Base-by-base conservation (phyloP, 2,329 filamentous ascomycete species). In the Colletotrichum tropicale region DNA sequence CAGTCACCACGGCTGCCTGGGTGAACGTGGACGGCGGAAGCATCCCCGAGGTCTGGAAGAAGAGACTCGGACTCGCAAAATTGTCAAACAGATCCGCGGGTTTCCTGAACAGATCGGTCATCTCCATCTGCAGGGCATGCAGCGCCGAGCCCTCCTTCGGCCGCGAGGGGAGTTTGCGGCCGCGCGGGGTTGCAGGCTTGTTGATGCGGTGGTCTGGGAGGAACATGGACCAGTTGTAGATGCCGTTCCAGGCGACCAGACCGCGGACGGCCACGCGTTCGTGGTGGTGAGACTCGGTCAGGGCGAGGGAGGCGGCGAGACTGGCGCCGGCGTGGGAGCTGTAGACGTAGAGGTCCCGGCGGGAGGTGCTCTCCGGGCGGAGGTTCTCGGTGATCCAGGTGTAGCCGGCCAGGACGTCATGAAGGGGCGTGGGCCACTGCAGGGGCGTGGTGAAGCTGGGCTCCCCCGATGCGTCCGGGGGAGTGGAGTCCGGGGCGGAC, bases 141-240 rank as follows among this genome's bases (percentile, higher is more conserved):
- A 89, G 80, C 68, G 85, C 82, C 3, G 86, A 83, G 13, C 83
- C 83, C 30, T 83, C 82, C 9, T 76, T 76, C 3, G 81, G 79
- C 38, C 75, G 78, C 6, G 72, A 72, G 12, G 79, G 67, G 10
- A 79, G 71, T 56, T 61, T 73, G 24, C 70, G 71, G 52, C 70
- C 65, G 10, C 68, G 55, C 15, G 69, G 16, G 48, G 56, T 36
- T 13, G 72, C 48, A 21, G 73, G 72, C 38, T 80, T 78, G 78
- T 90, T 87, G 76, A 87, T 81, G 8, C 84, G 86, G 73, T 92
- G 89, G 77, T 89, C 87, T 0, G 89, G 89, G 13, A 91, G 85
- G 74, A 92, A 90, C 81, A 86, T 89, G 72, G 90, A 91, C 92
- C 91, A 93, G 83, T 93, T 89, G 83, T 91, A 93, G 74, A 93